phyloP scores from a whole-genome alignment of 140 eudicot species.

The Erigeron philadelphicus region DNA sequence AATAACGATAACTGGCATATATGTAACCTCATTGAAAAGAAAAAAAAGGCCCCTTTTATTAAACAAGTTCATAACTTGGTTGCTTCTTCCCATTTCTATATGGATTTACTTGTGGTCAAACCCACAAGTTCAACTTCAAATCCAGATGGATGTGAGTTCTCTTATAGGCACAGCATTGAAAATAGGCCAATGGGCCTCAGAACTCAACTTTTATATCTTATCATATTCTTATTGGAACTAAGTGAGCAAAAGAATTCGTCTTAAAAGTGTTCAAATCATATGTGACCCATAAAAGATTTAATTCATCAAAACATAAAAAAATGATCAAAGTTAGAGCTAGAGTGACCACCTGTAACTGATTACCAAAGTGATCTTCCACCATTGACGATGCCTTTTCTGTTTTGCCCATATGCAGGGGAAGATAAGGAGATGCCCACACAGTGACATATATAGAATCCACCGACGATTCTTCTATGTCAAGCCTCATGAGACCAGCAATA shows the following conservation, averaged over 20 bases:
- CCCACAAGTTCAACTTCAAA: too few species aligned
- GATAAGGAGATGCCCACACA: constrained; percentile 79
- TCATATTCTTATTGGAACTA: background rate
- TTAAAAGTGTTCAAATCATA: background rate
- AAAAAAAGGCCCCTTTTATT: background rate
- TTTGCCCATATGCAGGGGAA: constrained; percentile 91
- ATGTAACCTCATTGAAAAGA: background rate
- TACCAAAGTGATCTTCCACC: constrained; percentile 85
- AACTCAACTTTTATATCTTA: background rate
- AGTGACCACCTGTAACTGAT: constrained; percentile 56
- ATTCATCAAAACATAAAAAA: constrained; percentile 7
- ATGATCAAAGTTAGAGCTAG: background rate
- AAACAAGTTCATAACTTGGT: background rate
- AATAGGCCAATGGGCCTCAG: too few species aligned
- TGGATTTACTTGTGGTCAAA: too few species aligned
- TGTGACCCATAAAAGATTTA: background rate
- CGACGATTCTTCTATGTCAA: constrained; percentile 64
- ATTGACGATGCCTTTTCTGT: constrained; percentile 57
- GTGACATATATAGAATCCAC: constrained; percentile 76
- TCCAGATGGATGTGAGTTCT: too few species aligned
- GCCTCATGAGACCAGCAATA: constrained; percentile 80
- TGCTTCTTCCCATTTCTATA: background rate
- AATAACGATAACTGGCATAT: background rate
- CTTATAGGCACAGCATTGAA: too few species aligned
- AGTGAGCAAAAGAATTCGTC: background rate